A percentile compares a stretch with the other conserved stretches of the same genome.
Evolutionary conservation across 2,329 filamentous ascomycete species (phyloP).

Genomic region (Fusarium sp.): DNA sequence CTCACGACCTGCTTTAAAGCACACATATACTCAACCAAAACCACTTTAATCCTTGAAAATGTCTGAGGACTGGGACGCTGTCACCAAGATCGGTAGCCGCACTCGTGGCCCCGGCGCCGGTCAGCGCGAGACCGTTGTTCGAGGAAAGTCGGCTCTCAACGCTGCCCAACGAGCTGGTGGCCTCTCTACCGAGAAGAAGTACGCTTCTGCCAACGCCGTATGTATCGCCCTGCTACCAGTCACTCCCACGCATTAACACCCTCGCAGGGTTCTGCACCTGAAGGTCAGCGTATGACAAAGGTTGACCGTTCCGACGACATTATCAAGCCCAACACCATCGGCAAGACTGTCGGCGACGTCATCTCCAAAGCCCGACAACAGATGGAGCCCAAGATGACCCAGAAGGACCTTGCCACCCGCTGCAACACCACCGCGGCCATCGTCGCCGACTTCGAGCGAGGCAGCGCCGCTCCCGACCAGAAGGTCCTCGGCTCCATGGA

Average conservation of each 20-base stretch:
- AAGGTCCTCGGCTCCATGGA: constrained; percentile 83
- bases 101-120: constrained; percentile 72
- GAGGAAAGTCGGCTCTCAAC: constrained; percentile 85
- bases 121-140: constrained; percentile 87
- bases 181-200: constrained; percentile 92
- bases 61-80: constrained; percentile 81
- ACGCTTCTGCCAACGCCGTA: constrained; percentile 74
- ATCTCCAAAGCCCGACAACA: constrained; percentile 83
- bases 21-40: constrained; percentile 23
- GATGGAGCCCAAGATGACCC: constrained; percentile 94
- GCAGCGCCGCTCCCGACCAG: constrained; percentile 81
- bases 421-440: constrained; percentile 86
- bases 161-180: constrained; percentile 85
- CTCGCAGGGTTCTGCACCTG: constrained; percentile 53
- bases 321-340: constrained; percentile 94
- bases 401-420: constrained; percentile 86
- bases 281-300: constrained; percentile 97
- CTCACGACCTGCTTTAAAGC: not conserved
- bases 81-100: constrained; percentile 95
- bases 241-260: constrained; percentile 25
- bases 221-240: constrained; percentile 18
- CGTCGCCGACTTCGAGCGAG: constrained; percentile 87
- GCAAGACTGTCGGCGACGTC: constrained; percentile 80
- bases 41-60: constrained; percentile 62
- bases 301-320: constrained; percentile 98